These are phyloP conservation scores for Trichophyton schoenleinii DNA, from an alignment of 2,329 filamentous ascomycete genomes.

Conservation along the genomic window DNA sequence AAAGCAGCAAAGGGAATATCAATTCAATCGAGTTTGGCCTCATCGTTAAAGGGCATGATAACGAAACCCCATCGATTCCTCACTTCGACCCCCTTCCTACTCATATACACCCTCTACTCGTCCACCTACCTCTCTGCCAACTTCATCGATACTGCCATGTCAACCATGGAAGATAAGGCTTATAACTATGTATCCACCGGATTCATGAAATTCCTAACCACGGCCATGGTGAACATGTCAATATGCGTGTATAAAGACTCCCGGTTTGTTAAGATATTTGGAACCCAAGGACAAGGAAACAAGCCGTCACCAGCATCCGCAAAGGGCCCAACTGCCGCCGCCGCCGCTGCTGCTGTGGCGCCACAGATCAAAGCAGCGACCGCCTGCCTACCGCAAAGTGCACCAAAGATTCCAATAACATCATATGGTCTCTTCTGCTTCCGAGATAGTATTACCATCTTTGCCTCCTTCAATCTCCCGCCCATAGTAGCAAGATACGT, in stretches of 20 bases:
- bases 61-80: constrained; percentile 33
- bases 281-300: constrained; percentile 35
- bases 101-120: constrained; percentile 56
- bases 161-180: constrained; percentile 47
- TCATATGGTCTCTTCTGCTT: constrained; percentile 68
- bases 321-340: neutral
- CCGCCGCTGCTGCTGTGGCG: neutral
- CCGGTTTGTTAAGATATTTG: constrained; percentile 72
- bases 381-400: constrained; percentile 8
- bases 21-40: constrained; percentile 30
- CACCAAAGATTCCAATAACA: constrained; percentile 47
- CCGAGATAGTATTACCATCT: constrained; percentile 79
- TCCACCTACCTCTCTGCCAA: constrained; percentile 87
- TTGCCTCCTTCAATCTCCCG: constrained; percentile 83
- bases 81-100: constrained; percentile 36
- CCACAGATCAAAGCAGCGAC: neutral
- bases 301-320: constrained; percentile 7
- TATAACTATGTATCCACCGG: constrained; percentile 56
- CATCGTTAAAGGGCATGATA: constrained; percentile 30
- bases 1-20: constrained; percentile 36
- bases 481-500: constrained; percentile 61
- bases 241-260: constrained; percentile 85
- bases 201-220: constrained; percentile 66
- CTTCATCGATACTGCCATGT: constrained; percentile 65
- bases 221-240: constrained; percentile 68